Conservation (phyloP, 2,329 filamentous ascomycete genomes). For the Rugonectria rugulosa region DNA sequence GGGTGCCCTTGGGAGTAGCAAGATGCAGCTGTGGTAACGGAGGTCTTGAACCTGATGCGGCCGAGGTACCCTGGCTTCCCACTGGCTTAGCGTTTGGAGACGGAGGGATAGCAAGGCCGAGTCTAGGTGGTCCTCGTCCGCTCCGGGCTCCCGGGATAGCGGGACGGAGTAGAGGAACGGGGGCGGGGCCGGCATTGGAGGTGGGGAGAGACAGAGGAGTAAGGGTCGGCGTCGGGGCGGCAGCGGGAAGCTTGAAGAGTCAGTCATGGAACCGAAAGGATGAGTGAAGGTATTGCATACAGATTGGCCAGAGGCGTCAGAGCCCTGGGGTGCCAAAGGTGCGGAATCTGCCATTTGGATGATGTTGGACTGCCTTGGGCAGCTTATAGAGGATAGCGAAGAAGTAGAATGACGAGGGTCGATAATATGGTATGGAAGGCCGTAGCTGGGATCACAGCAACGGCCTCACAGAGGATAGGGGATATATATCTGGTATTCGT, state of each 20-base stretch:
- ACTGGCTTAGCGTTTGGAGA: conserved; percentile 85
- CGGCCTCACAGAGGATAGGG: conserved; percentile 8
- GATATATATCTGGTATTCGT: neutral
- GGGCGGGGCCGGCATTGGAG: conserved; percentile 58
- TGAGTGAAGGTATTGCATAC: conserved; percentile 27
- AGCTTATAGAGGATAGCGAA: conserved; percentile 7
- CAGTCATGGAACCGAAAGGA: conserved; percentile 19
- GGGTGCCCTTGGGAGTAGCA: conserved; percentile 87
- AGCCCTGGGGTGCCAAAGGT: conserved; percentile 29
- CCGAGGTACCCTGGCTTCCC: conserved; percentile 54
- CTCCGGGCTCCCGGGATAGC: conserved; percentile 77
- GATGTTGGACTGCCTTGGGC: conserved; percentile 21
- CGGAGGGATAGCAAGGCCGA: conserved; percentile 89
- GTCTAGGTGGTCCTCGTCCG: conserved; percentile 73
- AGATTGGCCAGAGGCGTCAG: conserved; percentile 31
- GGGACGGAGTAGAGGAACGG: conserved; percentile 82
- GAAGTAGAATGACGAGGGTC: neutral
- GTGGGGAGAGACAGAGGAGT: conserved; percentile 42
- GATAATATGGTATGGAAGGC: conserved; percentile 14
- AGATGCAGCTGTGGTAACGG: conserved; percentile 82
- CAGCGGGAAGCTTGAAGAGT: conserved; percentile 22
- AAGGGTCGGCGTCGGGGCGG: conserved; percentile 22
- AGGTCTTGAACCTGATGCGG: conserved; percentile 51
- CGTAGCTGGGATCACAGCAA: conserved; percentile 13
- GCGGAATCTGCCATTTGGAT: conserved; percentile 36